These are phyloP conservation scores for Thalassiosira pacifica DNA, from an alignment of 352 stramenopile genomes.

Conservation along the genomic window DNA sequence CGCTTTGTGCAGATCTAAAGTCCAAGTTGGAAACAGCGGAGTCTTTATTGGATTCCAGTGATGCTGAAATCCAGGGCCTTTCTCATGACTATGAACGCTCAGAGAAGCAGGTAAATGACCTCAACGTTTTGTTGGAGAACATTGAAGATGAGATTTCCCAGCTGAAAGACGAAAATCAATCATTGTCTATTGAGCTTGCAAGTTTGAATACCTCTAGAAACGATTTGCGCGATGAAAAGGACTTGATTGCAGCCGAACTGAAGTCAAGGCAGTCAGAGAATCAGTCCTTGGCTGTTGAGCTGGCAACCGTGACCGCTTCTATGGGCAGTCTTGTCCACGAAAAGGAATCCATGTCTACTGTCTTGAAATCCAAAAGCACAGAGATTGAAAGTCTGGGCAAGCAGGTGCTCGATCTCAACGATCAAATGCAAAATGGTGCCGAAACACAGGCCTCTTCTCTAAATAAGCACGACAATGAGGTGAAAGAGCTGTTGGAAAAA, in stretches of 20 bases:
- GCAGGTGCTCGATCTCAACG: constrained; percentile 3
- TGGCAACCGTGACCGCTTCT: neutral
- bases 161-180: constrained; percentile 29
- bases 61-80: constrained; percentile 46
- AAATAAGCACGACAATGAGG: neutral
- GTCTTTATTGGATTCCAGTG: constrained; percentile 43
- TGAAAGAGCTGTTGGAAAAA: constrained; percentile 21
- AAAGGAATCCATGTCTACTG: constrained; percentile 4
- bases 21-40: constrained; percentile 52
- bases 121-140: constrained; percentile 30
- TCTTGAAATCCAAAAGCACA: constrained; percentile 26
- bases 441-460: constrained; percentile 1
- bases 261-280: constrained; percentile 12
- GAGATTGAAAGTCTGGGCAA: constrained; percentile 6
- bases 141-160: neutral
- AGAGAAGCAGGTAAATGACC: constrained; percentile 24
- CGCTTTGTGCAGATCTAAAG: constrained; percentile 31
- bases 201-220: constrained; percentile 4
- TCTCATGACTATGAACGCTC: constrained; percentile 34
- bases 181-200: constrained; percentile 1
- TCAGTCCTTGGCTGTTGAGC: constrained; percentile 7
- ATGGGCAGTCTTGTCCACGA: constrained; percentile 5
- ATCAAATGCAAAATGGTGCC: neutral
- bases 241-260: neutral
- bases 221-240: constrained; percentile 12